Percentiles rank a stretch among this genome's conserved stretches.
These are phyloP conservation scores for Dichotomopilus funicola DNA, from an alignment of 2,329 filamentous ascomycete species.

Conservation along the genomic window DNA sequence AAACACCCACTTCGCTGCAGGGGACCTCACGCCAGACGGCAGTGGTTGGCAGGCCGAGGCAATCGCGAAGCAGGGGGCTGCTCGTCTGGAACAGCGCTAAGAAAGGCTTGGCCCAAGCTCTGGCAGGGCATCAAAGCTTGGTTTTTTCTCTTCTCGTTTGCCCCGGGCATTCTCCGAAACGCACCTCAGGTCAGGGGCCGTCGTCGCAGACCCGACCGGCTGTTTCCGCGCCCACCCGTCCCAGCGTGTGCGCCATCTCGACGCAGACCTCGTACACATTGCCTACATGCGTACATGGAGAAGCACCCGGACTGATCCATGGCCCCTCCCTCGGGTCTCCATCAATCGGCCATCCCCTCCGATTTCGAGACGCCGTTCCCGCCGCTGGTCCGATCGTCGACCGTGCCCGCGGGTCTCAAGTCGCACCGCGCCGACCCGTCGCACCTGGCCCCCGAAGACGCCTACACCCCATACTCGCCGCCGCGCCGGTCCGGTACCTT, in stretches of 20 bases:
- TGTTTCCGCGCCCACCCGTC: background rate
- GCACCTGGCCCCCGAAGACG: slow-evolving; percentile 78
- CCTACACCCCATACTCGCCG: slow-evolving; percentile 59
- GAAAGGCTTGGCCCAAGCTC: background rate
- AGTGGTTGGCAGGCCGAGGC: too few species aligned
- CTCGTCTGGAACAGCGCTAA: too few species aligned
- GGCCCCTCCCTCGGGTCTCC: slow-evolving; percentile 28
- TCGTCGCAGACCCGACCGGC: background rate
- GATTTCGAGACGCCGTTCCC: slow-evolving; percentile 26
- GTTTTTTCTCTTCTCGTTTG: background rate
- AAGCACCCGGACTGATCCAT: slow-evolving; percentile 19
- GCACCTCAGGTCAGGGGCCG: background rate
- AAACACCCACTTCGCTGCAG: too few species aligned
- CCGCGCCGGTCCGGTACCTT: slow-evolving; percentile 45
- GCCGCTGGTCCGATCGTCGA: slow-evolving; percentile 35
- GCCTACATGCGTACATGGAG: slow-evolving; percentile 4
- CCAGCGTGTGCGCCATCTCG: background rate
- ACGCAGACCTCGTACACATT: background rate
- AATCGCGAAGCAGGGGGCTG: too few species aligned
- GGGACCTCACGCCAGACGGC: too few species aligned
- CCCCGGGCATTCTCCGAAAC: background rate
- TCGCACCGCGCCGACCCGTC: slow-evolving; percentile 50
- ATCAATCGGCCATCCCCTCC: slow-evolving; percentile 24
- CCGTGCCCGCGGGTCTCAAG: slow-evolving; percentile 31
- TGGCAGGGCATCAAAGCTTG: background rate